Base-by-base conservation (phyloP, 495 filamentous ascomycete genomes). In the Mytilinidion resinicola region DNA sequence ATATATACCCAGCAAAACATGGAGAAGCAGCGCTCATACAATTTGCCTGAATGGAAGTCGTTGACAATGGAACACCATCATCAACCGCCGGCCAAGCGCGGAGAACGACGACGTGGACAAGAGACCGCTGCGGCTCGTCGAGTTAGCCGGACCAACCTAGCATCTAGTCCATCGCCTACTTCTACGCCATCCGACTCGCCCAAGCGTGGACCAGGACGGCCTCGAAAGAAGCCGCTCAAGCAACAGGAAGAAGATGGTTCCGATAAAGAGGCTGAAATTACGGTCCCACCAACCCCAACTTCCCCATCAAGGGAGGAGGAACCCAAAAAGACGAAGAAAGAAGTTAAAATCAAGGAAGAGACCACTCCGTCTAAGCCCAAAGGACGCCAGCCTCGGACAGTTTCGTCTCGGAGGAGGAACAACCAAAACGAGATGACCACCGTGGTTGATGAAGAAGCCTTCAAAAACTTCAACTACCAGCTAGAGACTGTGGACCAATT, bases 1-100 rank as follows among this genome's bases (percentile, higher is more conserved):
- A 92, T 86, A 35, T 98, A 96, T 68, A 91, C 91, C 25, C 95
- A 97, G 64, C 87, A 90, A 66, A 98, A 98, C 66, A 89, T 97
- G 35, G 86, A 96, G 68, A 91, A 95, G 71, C 89, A 95, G 71
- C 80, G 95, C 70, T 89, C 89, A 21, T 98, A 97, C 74, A 98
- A 96, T 68, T 77, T 98, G 8, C 92, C 92, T 0, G 90, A 97
- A 71, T 98, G 93, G 93, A 88, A 89, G 61, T 82, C 85, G 41
- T 77, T 97, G 38, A 95, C 90, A 65, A 87, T 96, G 51, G 89
- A 95, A 72, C 88, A 88, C 69, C 89, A 95, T 59, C 90, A 98
- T 67, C 93, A 98, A 66, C 95, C 92, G 0, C 93, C 95, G 3
- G 93, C 95, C n/a, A 85, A 84, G 59, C 82, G 93, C 67, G 93